Conservation (phyloP, 805 yeast genomes). For the Hagleromyces aurorensis region DNA sequence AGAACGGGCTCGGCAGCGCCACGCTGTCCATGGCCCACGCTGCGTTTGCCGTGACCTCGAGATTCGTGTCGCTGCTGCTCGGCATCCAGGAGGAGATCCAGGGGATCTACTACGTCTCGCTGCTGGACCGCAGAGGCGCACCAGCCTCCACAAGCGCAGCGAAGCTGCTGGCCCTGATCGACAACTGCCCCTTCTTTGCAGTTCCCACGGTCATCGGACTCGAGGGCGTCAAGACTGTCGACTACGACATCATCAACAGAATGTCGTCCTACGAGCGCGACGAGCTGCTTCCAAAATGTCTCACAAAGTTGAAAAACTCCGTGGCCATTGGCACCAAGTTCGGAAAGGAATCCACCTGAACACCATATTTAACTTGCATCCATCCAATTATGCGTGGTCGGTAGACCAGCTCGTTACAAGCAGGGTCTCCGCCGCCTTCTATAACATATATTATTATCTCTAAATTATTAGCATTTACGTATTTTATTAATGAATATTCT, state of each 20-base stretch:
- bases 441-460: no score
- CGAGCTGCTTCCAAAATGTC: constrained; percentile 19
- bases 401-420: no score
- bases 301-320: constrained; percentile 18
- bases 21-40: constrained; percentile 95
- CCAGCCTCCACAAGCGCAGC: constrained; percentile 25
- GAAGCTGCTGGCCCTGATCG: constrained; percentile 12
- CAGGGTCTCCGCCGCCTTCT: no score
- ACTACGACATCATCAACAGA: constrained; percentile 43
- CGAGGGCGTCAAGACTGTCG: constrained; percentile 40
- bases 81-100: constrained; percentile 35
- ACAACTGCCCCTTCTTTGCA: constrained; percentile 43
- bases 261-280: constrained; percentile 47
- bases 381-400: no score
- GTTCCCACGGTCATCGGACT: constrained; percentile 51
- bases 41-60: constrained; percentile 71
- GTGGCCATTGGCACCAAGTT: constrained; percentile 15
- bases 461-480: no score
- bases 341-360: no score
- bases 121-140: constrained; percentile 41
- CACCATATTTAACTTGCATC: no score
- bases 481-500: no score
- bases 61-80: constrained; percentile 28
- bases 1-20: constrained; percentile 91
- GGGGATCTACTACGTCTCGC: constrained; percentile 46